Evolutionary conservation across 2,329 filamentous ascomycete species (phyloP).

Genomic region (Pseudopithomyces chartarum): DNA sequence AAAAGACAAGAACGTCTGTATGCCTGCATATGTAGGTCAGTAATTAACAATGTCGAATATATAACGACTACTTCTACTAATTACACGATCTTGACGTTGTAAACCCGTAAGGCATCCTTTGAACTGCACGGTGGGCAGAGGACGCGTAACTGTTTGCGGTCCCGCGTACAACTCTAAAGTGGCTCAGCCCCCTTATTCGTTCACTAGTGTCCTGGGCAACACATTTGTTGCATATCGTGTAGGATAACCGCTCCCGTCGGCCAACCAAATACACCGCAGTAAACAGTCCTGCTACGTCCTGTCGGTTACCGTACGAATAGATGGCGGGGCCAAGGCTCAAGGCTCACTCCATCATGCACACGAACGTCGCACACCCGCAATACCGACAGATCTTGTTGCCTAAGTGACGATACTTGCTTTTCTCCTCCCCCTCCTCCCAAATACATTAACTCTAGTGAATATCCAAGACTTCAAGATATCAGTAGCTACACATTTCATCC

Average conservation of each 20-base stretch:
- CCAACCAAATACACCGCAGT: neutral
- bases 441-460: neutral
- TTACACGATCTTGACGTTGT: no score
- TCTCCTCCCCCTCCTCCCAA: no score
- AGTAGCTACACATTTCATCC: neutral
- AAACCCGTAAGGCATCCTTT: no score
- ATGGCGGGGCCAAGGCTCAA: neutral
- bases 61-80: no score
- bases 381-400: neutral
- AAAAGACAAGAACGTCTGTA: no score
- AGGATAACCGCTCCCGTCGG: neutral
- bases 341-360: neutral
- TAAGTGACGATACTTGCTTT: neutral
- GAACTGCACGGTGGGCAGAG: no score
- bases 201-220: neutral
- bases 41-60: no score
- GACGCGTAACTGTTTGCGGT: neutral
- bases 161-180: neutral
- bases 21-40: no score
- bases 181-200: slow-evolving; percentile 1
- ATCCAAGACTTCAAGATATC: no score
- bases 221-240: neutral
- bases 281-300: neutral
- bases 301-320: neutral
- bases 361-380: neutral